A percentile compares a stretch with the other conserved stretches of the same genome.
Conservation (phyloP, 2,329 filamentous ascomycete genomes). For the Pyricularia pennisetigena region DNA sequence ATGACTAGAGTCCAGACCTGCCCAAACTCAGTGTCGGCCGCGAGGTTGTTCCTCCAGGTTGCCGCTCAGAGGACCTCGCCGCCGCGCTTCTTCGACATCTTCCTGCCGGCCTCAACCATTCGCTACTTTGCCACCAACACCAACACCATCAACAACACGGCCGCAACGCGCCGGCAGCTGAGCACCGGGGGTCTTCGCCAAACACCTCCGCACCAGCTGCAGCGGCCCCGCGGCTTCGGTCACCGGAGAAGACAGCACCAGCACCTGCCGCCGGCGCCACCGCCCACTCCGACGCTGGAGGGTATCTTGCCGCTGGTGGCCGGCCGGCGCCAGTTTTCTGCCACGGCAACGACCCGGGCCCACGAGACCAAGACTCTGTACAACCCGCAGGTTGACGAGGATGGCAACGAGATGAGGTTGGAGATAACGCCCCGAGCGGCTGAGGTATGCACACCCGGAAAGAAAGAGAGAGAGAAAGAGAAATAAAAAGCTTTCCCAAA, state of each 20-base stretch:
- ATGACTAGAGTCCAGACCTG: slow-evolving; percentile 6
- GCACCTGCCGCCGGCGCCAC: not conserved
- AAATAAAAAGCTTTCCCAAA: not conserved
- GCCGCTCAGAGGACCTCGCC: slow-evolving; percentile 4
- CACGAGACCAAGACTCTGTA: slow-evolving; percentile 38
- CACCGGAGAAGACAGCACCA: not conserved
- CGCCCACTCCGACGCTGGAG: not conserved
- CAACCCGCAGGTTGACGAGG: slow-evolving; percentile 73
- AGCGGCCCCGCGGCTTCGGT: not conserved
- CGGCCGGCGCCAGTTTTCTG: slow-evolving; percentile 23
- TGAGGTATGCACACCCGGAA: slow-evolving; percentile 43
- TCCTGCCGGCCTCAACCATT: slow-evolving; percentile 20
- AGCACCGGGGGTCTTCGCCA: not conserved
- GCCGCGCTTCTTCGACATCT: slow-evolving; percentile 27
- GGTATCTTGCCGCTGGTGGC: not conserved
- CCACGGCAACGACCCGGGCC: slow-evolving; percentile 18
- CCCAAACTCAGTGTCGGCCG: slow-evolving; percentile 14
- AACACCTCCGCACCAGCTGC: slow-evolving; percentile 7
- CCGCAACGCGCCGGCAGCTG: not conserved
- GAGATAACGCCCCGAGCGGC: slow-evolving; percentile 78
- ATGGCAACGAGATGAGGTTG: slow-evolving; percentile 74
- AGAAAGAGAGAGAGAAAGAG: not conserved
- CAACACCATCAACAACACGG: not conserved
- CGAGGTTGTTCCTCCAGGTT: slow-evolving; percentile 21
- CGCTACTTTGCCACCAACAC: not conserved